These are phyloP conservation scores for Aspergillus chevalieri DNA, from an alignment of 2,329 filamentous ascomycete genomes.

Conservation along the genomic window DNA sequence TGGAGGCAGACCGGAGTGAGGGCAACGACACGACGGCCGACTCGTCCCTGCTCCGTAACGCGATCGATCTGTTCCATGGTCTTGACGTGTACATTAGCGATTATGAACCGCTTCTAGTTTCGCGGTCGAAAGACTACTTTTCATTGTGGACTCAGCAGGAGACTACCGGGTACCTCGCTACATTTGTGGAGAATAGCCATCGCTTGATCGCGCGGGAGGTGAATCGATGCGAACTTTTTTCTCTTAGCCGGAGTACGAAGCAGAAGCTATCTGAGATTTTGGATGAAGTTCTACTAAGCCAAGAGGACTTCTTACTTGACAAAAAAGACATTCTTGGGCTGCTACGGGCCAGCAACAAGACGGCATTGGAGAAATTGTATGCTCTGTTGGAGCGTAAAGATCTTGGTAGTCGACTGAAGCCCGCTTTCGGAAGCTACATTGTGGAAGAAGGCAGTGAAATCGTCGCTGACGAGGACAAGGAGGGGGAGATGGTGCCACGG, in stretches of 20 bases:
- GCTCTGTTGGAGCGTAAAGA: conserved; percentile 65
- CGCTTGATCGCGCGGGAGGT: conserved; percentile 66
- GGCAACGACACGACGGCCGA: conserved; percentile 52
- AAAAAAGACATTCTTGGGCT: conserved; percentile 64
- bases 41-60: conserved; percentile 60
- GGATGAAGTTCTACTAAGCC: conserved; percentile 66
- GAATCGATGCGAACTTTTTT: conserved; percentile 69
- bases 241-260: conserved; percentile 77
- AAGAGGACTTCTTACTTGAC: conserved; percentile 61
- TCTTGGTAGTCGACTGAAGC: conserved; percentile 63
- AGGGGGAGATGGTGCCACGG: conserved; percentile 78
- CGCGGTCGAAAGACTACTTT: conserved; percentile 63
- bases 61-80: conserved; percentile 78
- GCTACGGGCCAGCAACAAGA: conserved; percentile 62
- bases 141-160: conserved; percentile 62
- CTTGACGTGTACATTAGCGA: conserved; percentile 70
- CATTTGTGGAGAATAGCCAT: conserved; percentile 68
- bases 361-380: conserved; percentile 71
- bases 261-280: conserved; percentile 67
- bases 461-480: conserved; percentile 70
- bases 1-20: conserved; percentile 63
- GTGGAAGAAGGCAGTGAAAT: conserved; percentile 67
- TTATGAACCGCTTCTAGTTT: conserved; percentile 73
- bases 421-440: conserved; percentile 75
- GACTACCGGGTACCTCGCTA: conserved; percentile 59